Evolutionary conservation across 164 flowering plant genomes (phyloP).

Genomic region (Aristolochia fimbriata): DNA sequence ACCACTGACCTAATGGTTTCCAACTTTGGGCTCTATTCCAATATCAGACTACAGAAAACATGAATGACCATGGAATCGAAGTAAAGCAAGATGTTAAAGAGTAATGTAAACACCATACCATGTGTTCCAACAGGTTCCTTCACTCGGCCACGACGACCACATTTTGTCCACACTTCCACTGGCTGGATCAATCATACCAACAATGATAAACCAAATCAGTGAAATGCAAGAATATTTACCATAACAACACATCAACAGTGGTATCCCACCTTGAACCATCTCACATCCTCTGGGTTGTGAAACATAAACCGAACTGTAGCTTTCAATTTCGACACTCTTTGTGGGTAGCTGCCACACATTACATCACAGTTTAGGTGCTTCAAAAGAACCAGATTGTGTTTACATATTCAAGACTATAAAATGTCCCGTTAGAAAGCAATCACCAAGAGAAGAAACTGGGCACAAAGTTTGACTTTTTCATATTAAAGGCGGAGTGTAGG

Average conservation of each 20-base stretch:
- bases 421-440: constrained; percentile 1
- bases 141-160: constrained; percentile 85
- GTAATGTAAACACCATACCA: constrained; percentile 34
- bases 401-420: neutral
- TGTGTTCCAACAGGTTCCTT: constrained; percentile 98
- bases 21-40: no score
- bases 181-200: constrained; percentile 33
- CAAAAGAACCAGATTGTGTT: no score
- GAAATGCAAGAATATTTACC: no score
- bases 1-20: no score
- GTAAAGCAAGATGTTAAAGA: neutral
- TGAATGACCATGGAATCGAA: no score
- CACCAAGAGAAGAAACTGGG: neutral
- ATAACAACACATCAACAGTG: neutral
- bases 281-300: constrained; percentile 90
- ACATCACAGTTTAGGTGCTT: no score
- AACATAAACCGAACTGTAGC: constrained; percentile 97
- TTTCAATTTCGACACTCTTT: no score
- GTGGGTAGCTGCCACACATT: constrained; percentile 37
- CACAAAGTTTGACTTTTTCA: neutral
- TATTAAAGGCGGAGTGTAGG: neutral
- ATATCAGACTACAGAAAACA: neutral
- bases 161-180: no score
- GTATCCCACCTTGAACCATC: constrained; percentile 83
- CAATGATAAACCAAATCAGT: neutral